phyloP scores from a whole-genome alignment of 768 basidiomycete species.

The Lactarius akahatsu region DNA sequence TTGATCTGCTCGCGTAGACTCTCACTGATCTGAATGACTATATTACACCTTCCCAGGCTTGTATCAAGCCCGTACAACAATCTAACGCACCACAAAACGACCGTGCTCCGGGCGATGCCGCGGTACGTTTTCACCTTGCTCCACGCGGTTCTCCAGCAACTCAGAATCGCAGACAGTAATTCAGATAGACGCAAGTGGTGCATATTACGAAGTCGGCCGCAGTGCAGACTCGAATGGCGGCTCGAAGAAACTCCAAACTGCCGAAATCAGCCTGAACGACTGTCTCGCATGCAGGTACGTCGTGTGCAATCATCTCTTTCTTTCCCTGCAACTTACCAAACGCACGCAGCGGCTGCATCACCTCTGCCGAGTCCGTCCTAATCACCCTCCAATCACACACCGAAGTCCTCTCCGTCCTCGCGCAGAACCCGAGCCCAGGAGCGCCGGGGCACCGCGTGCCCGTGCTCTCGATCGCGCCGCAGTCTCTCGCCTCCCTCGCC shows the following conservation, averaged over 20 bases:
- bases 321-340: neutral
- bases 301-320: neutral
- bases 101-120: conserved; percentile 43
- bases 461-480: conserved; percentile 86
- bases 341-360: conserved; percentile 84
- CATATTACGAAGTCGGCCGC: conserved; percentile 78
- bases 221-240: conserved; percentile 28
- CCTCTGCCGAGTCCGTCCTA: conserved; percentile 95
- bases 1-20: conserved; percentile 48
- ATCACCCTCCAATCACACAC: conserved; percentile 94
- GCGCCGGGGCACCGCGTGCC: conserved; percentile 52
- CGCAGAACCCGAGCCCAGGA: conserved; percentile 47
- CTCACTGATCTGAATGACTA: conserved; percentile 96
- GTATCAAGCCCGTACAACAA: conserved; percentile 90
- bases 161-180: conserved; percentile 80
- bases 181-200: conserved; percentile 76
- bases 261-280: conserved; percentile 95
- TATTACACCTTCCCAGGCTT: conserved; percentile 93
- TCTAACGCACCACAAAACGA: conserved; percentile 39
- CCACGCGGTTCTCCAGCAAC: conserved; percentile 4
- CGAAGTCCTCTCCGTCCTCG: conserved; percentile 82
- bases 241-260: conserved; percentile 77
- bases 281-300: conserved; percentile 93
- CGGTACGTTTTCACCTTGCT: conserved; percentile 36
- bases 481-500: conserved; percentile 79